Percentiles rank a stretch among this genome's conserved stretches.
phyloP scores from a whole-genome alignment of 805 yeast genomes.

The Ascoidea tarda region DNA sequence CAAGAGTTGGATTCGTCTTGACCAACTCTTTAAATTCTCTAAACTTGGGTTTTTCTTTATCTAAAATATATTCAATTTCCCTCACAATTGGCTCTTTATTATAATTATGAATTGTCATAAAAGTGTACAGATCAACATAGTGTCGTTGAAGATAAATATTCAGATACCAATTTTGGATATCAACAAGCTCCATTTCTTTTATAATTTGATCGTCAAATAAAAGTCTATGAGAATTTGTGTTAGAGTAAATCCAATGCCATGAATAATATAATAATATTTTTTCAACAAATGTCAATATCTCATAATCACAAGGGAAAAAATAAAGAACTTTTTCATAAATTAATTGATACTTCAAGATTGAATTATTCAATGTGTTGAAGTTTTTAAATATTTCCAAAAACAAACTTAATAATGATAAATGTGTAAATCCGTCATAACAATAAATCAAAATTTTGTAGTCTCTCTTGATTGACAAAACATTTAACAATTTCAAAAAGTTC shows the following conservation, averaged over 20 bases:
- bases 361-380: constrained; percentile 43
- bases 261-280: constrained; percentile 44
- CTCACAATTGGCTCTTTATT: neutral
- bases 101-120: constrained; percentile 2
- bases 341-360: constrained; percentile 49
- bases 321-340: constrained; percentile 68
- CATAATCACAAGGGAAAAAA: constrained; percentile 69
- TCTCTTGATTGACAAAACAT: constrained; percentile 18
- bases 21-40: neutral
- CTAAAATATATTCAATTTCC: neutral
- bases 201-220: neutral
- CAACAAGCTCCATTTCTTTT: constrained; percentile 1
- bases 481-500: constrained; percentile 59
- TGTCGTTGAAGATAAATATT: constrained; percentile 4
- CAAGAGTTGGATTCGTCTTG: constrained; percentile 10
- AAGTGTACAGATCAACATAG: constrained; percentile 5
- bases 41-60: neutral
- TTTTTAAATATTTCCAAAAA: constrained; percentile 53
- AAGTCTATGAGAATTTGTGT: neutral
- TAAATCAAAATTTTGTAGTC: constrained; percentile 39
- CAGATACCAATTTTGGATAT: constrained; percentile 7
- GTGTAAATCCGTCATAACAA: constrained; percentile 90
- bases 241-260: constrained; percentile 23
- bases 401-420: constrained; percentile 65
- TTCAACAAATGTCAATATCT: constrained; percentile 51